Conservation (phyloP, 176 grass and related monocot genomes). For the Bromus sterilis region DNA sequence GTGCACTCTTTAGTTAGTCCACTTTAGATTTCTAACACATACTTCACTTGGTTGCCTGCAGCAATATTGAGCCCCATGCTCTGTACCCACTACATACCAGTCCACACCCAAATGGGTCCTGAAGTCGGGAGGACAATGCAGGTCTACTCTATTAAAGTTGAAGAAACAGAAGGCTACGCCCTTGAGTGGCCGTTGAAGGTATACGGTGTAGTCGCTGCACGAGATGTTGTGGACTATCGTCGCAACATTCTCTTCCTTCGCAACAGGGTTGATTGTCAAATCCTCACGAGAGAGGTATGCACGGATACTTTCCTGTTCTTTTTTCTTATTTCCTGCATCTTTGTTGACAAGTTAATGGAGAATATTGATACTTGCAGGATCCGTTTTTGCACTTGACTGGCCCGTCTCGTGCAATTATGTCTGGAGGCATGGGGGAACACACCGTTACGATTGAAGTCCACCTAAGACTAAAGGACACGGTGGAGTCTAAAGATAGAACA, state of each 20-base stretch:
- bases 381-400: background rate
- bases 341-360: background rate
- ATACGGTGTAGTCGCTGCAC: background rate
- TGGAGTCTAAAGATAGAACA: background rate
- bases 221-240: background rate
- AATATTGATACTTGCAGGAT: background rate
- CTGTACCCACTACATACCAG: background rate
- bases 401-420: background rate
- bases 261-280: background rate
- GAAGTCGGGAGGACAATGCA: background rate
- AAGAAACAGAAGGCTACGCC: background rate
- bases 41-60: background rate
- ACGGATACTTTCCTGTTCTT: background rate
- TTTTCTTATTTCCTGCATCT: background rate
- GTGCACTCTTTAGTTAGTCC: background rate
- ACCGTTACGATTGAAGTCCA: background rate
- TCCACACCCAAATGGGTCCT: background rate
- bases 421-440: background rate
- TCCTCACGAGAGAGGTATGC: background rate
- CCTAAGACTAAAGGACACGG: background rate
- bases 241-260: background rate
- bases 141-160: background rate
- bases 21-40: background rate
- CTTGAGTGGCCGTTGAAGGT: background rate
- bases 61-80: background rate